Evolutionary conservation across 2,329 filamentous ascomycete genomes (phyloP), one percentile per base, ranked within the genome.

Genomic region (Diaporthe sp.): DNA sequence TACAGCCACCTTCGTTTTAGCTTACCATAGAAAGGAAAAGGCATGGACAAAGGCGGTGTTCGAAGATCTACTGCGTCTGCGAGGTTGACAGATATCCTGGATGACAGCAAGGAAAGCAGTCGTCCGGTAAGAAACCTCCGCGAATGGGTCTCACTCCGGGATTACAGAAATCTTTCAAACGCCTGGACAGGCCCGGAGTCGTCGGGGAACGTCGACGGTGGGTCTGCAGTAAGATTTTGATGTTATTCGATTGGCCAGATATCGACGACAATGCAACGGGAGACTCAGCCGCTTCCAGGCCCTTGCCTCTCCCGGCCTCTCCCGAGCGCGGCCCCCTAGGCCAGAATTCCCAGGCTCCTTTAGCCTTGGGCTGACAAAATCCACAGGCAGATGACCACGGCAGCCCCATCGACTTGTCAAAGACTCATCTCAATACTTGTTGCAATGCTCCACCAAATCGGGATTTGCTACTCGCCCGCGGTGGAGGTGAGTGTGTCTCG

Each of bases 211-310:
- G 70, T 75, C 39, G 61, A 70, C 19, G 27, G 58, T 75, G 73
- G 70, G 53, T 55, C 63, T 66, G 22, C 30, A 25, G 22, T 32
- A 50, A 19, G 9, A 7, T 47, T 42, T 63, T 56, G 44, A 37
- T 73, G 37, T 71, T 63, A 71, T 51, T 55, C 66, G 35, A 73
- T 73, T 71, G 72, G 72, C 22, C 65, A 71, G 65, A 7, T 30
- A 22, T n/a, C 42, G n/a, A 9, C 63, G 63, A 61, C n/a, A 70
- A 61, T 55, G 53, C n/a, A 7, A 8, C 63, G 51, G 53, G 15
- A 65, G 19, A 17, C 22, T 51, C 63, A 66, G 63, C 44, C 63
- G 63, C 47, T 51, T n/a, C 13, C 44, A 66, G 44, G 22, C 30
- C 19, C 30, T n/a, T 12, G 47, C 35, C 30, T 10, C 15, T 42